Evolutionary conservation across 2,329 filamentous ascomycete genomes (phyloP).

Genomic region (Chrysosporium queenslandicum): DNA sequence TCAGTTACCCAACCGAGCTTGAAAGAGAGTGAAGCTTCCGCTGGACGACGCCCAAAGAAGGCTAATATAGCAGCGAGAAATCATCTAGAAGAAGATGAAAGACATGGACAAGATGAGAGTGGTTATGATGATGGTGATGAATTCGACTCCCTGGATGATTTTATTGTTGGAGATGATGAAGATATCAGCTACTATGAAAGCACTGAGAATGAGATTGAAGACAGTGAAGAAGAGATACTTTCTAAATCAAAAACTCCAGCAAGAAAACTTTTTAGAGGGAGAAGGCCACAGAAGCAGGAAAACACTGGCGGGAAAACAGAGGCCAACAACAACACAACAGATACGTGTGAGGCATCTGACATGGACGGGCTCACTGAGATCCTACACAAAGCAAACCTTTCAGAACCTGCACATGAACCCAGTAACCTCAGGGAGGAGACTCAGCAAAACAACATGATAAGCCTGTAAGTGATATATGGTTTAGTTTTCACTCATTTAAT

Average conservation of each 20-base stretch:
- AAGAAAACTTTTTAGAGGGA: constrained; percentile 30
- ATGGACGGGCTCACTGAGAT: not conserved
- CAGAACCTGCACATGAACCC: no score
- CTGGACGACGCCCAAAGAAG: not conserved
- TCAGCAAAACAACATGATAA: not conserved
- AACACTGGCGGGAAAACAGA: no score
- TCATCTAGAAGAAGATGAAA: not conserved
- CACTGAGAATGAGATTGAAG: constrained; percentile 23
- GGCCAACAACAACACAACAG: constrained; percentile 17
- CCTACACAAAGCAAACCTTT: constrained; percentile 5
- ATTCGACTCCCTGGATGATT: constrained; percentile 33
- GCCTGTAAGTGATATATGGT: not conserved
- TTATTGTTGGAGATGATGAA: constrained; percentile 35
- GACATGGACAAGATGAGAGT: constrained; percentile 14
- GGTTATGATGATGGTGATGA: constrained; percentile 26
- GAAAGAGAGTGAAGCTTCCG: not conserved
- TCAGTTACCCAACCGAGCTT: not conserved
- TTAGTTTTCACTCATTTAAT: not conserved
- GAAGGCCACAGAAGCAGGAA: constrained; percentile 24
- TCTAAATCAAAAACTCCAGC: constrained; percentile 20
- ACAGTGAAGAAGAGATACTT: constrained; percentile 21
- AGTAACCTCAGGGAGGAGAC: no score
- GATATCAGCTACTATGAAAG: constrained; percentile 29
- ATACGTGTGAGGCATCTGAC: not conserved
- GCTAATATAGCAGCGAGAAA: not conserved